Percentiles rank a stretch among this genome's conserved stretches.
Conservation (phyloP, 108 stramenopile genomes). For the Hondaea fermentalgiana region DNA sequence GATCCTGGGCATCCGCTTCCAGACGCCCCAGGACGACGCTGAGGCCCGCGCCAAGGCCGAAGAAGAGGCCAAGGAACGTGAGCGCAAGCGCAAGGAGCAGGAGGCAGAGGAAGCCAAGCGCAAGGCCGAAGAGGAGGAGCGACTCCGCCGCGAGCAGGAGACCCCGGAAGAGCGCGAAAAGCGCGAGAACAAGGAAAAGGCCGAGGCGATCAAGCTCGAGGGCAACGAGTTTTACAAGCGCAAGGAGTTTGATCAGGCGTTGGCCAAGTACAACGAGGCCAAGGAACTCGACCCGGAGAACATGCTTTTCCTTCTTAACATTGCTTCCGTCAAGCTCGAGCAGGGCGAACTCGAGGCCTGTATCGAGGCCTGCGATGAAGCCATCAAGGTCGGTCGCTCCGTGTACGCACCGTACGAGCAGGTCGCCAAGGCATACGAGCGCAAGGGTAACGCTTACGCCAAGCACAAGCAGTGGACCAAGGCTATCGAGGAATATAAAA, state of each 20-base stretch:
- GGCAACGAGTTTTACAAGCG: constrained; percentile 87
- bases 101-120: not conserved
- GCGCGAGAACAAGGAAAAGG: constrained; percentile 65
- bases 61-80: constrained; percentile 28
- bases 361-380: constrained; percentile 70
- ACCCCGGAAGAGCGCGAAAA: constrained; percentile 69
- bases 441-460: constrained; percentile 81
- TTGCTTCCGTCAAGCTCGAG: constrained; percentile 91
- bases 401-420: constrained; percentile 81
- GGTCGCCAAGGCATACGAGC: constrained; percentile 80
- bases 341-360: constrained; percentile 77
- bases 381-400: constrained; percentile 77
- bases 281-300: constrained; percentile 75
- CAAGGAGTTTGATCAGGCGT: constrained; percentile 85
- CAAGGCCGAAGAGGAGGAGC: not conserved
- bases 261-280: constrained; percentile 94
- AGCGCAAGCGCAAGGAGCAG: constrained; percentile 41
- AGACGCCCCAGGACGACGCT: constrained; percentile 31
- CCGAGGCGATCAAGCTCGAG: constrained; percentile 67
- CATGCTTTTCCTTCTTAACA: constrained; percentile 88
- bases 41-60: constrained; percentile 16
- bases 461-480: constrained; percentile 75
- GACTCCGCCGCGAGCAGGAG: constrained; percentile 19
- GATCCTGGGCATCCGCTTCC: constrained; percentile 60
- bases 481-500: constrained; percentile 78